Evolutionary conservation across 1,139 yeast genomes (phyloP), one percentile per base, ranked within the genome.

Genomic region (Groenewaldozyma auringiensis): DNA sequence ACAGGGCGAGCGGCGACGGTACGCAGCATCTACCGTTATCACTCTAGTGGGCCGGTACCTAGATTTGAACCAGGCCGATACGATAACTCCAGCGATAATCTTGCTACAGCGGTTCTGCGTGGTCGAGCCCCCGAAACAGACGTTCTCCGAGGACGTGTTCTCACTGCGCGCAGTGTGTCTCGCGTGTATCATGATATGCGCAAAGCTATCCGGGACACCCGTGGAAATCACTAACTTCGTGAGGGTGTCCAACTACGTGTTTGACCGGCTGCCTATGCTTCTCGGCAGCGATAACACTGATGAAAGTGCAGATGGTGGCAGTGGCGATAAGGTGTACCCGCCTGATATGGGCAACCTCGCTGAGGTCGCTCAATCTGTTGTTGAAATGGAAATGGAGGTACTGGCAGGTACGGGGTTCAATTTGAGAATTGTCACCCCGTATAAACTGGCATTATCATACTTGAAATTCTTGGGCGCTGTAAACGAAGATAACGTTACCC

Each of bases 371-470:
- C 21, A 41, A 3, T 32, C 40, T 13, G 34, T 41, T 31, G 37
- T 37, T 2, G 25, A 35, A 20, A 35, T 42, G 11, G 50, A 47
- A 33, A 40, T 43, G 34, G 48, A 45, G 37, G 14, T 47, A 11
- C 40, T 47, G 34, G 49, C 50, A 2, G 49, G 44, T 3, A 32
- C 39, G 36, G 21, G 27, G 25, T 60, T 61, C 42, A 54, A 58
- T 34, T 47, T 51, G 13, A 50, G 48, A 3, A 55, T 57, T 18
- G 50, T 50, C 6, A 35, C 53, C n/a, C 63, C 64, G 1, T 56
- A 60, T 40, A 41, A 49, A 18, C 46, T 60, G 21, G 53, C 53
- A 13, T 45, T 58, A 37, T 47, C 57, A 8, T 60, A 60, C 41
- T 21, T 58, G 6, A 53, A 50, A 31, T 47, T 52, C 3, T 49